Conservation (phyloP, 2,329 filamentous ascomycete species). For the Stagonosporopsis cucurbitacearum region DNA sequence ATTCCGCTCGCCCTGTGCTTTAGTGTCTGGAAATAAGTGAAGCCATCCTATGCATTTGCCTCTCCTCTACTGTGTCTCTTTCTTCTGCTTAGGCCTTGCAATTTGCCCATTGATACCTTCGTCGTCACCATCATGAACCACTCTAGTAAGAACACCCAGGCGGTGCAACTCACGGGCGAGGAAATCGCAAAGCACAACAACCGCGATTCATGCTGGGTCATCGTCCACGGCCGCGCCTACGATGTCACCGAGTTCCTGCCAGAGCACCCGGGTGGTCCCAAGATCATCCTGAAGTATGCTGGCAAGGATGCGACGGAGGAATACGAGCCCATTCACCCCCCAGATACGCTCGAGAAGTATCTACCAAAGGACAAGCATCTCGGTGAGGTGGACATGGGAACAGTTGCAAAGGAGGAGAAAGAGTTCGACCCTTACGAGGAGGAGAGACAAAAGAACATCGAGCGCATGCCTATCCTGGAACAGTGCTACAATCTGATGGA, state of each 20-base stretch:
- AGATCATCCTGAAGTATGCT: slow-evolving; percentile 90
- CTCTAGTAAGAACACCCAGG: slow-evolving; percentile 51
- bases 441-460: slow-evolving; percentile 71
- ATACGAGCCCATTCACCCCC: slow-evolving; percentile 62
- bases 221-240: slow-evolving; percentile 71
- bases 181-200: slow-evolving; percentile 75
- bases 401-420: slow-evolving; percentile 44
- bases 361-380: slow-evolving; percentile 53
- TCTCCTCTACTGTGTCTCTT: slow-evolving; percentile 7
- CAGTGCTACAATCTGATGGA: slow-evolving; percentile 64
- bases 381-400: slow-evolving; percentile 49
- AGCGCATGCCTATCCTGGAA: slow-evolving; percentile 54
- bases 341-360: slow-evolving; percentile 53
- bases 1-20: slow-evolving; percentile 28
- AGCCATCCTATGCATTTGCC: slow-evolving; percentile 5
- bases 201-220: slow-evolving; percentile 78
- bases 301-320: slow-evolving; percentile 52
- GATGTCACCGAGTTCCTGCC: slow-evolving; percentile 70
- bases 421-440: slow-evolving; percentile 67
- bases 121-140: slow-evolving; percentile 50
- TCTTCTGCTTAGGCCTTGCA: background rate
- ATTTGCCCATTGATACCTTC: slow-evolving; percentile 7
- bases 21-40: slow-evolving; percentile 33
- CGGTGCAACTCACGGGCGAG: slow-evolving; percentile 53
- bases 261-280: slow-evolving; percentile 71